phyloP scores from a whole-genome alignment of 2,329 filamentous ascomycete genomes.

The Myriosclerotinia duriaeana region DNA sequence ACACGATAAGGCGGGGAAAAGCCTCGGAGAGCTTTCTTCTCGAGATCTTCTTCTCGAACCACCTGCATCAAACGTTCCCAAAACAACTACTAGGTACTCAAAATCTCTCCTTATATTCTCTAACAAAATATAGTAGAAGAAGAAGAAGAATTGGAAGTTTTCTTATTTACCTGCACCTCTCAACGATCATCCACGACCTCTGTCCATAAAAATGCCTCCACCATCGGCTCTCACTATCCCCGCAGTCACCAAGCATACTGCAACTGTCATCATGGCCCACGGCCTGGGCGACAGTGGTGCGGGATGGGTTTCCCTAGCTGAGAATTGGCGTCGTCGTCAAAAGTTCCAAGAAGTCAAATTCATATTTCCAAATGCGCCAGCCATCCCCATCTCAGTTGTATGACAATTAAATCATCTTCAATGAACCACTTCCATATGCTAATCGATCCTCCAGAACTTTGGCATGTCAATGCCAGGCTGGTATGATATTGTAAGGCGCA shows the following conservation, averaged over 20 bases:
- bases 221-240: slow-evolving; percentile 64
- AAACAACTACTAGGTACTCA: too few species aligned
- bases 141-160: too few species aligned
- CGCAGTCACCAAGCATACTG: slow-evolving; percentile 79
- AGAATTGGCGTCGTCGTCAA: slow-evolving; percentile 79
- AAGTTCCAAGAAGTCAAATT: slow-evolving; percentile 90
- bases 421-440: neutral
- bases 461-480: slow-evolving; percentile 83
- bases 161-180: neutral
- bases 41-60: too few species aligned
- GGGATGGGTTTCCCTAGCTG: slow-evolving; percentile 78
- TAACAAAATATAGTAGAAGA: too few species aligned
- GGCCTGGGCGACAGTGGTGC: slow-evolving; percentile 82
- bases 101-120: too few species aligned
- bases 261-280: slow-evolving; percentile 91
- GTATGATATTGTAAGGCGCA: slow-evolving; percentile 70
- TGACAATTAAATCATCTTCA: slow-evolving; percentile 10
- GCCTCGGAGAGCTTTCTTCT: neutral
- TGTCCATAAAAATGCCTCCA: slow-evolving; percentile 31
- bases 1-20: slow-evolving; percentile 15
- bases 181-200: neutral
- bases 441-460: slow-evolving; percentile 55
- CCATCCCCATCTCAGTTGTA: slow-evolving; percentile 81
- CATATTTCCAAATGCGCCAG: slow-evolving; percentile 86
- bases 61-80: too few species aligned